A percentile compares a stretch with the other conserved stretches of the same genome.
phyloP scores from a whole-genome alignment of 192 early-diverging fungal species.

The Phycomyces blakesleeanus region DNA sequence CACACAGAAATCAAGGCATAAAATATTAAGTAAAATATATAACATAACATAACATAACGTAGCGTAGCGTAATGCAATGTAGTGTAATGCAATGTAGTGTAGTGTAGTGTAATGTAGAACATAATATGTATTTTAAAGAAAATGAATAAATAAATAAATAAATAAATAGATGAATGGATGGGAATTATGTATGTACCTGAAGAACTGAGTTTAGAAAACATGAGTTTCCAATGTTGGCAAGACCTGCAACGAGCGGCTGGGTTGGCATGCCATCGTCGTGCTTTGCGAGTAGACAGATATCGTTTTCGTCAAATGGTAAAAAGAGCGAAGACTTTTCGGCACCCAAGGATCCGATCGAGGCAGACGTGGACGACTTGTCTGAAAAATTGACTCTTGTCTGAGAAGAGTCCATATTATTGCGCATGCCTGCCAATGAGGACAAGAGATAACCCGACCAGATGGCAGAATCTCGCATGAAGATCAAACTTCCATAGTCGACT shows the following conservation, averaged over 20 bases:
- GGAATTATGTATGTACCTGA: conserved; percentile 75
- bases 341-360: neutral
- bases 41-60: too few relatives aligned
- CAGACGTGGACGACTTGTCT: neutral
- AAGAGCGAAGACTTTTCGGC: neutral
- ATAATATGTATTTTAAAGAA: too few relatives aligned
- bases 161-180: too few relatives aligned
- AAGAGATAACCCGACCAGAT: neutral
- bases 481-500: neutral
- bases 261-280: neutral
- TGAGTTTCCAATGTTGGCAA: conserved; percentile 88
- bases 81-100: too few relatives aligned
- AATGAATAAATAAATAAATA: too few relatives aligned
- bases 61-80: too few relatives aligned
- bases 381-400: neutral
- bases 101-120: too few relatives aligned
- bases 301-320: neutral
- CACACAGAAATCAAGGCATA: too few relatives aligned
- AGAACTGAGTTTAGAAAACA: conserved; percentile 92
- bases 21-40: too few relatives aligned
- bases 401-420: neutral
- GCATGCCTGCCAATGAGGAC: neutral
- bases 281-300: neutral
- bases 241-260: conserved; percentile 51
- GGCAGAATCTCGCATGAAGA: conserved; percentile 1